phyloP scores from a whole-genome alignment of 208 protist genomes.

The Trypanosoma cruzi region DNA sequence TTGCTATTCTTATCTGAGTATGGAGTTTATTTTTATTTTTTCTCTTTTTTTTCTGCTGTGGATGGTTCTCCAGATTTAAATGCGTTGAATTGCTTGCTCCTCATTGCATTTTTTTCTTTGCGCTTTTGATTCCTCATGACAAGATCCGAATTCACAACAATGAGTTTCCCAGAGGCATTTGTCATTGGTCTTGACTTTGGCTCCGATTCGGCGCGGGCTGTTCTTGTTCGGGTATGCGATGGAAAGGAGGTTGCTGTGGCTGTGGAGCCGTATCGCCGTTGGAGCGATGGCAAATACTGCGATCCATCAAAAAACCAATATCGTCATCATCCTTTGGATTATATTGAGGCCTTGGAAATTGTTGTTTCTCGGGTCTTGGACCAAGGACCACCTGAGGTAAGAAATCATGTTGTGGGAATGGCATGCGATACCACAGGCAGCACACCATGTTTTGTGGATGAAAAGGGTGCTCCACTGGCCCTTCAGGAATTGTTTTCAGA shows the following conservation, averaged over 20 bases:
- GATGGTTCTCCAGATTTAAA: neutral
- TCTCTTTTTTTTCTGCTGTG: neutral
- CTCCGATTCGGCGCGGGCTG: conserved; percentile 47
- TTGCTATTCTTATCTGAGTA: neutral
- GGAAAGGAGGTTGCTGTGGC: conserved; percentile 41
- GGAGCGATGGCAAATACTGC: conserved; percentile 40
- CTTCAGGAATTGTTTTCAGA: conserved; percentile 36
- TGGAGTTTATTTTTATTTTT: neutral
- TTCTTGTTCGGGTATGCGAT: conserved; percentile 45
- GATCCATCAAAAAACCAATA: conserved; percentile 45
- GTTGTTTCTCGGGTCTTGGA: conserved; percentile 35
- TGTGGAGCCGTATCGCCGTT: conserved; percentile 45
- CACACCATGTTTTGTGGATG: conserved; percentile 54
- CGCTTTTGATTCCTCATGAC: neutral
- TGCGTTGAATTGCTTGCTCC: neutral
- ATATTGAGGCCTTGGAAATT: conserved; percentile 45
- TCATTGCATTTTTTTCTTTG: neutral
- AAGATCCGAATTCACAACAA: neutral
- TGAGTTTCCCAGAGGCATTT: conserved; percentile 26
- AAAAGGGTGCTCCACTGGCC: conserved; percentile 39
- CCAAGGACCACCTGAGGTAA: neutral
- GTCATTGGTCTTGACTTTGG: conserved; percentile 64
- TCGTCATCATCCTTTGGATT: conserved; percentile 58
- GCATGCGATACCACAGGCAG: conserved; percentile 53
- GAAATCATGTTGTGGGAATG: conserved; percentile 41